Base-by-base conservation (phyloP, 257 asterid species). In the Solanum medicagineum region DNA sequence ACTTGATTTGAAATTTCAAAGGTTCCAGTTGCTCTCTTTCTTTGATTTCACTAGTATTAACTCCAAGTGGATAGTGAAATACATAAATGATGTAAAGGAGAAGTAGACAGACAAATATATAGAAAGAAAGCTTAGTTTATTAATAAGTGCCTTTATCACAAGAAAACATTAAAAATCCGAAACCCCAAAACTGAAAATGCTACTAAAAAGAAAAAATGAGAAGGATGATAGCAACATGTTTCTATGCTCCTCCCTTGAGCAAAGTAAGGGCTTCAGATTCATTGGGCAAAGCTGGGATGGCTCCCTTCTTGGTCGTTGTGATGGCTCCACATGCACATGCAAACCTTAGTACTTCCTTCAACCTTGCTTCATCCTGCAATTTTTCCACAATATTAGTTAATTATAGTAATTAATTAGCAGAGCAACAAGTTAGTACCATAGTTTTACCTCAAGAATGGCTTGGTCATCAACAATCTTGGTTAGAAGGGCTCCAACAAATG, bases 311-410 rank as follows among this genome's bases (percentile, higher is more conserved):
- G 13, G 98, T 94, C 4, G 99, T 96, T 45, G 98, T 96, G 44
- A 96, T 95, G 62, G 99, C 99, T 86, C 99, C 99, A 86, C 99
- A 96, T 10, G 98, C 99, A 84, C 95, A 91, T 7, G 99, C 91
- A 86, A 93, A 96, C 81, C 85, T 92, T 70, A 96, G 90, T 49
- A 89, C 97, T 90, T 92, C 94, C 95, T 83, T 96, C 92, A 96
- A 87, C 81, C 88, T 92, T 17, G 89, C 86, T 75, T 96, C 99
- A 26, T 96, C 93, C 98, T 95, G 89, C 57, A 84, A 4, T 51
- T 51, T 51, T 51, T 9, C 8, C 45, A 70, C 60, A 9, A 73
- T 32, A 32, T 32, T 32, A 32, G 13, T 24, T 36, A 5, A 36
- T 36, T 36, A 36, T 36, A 36, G 0, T 36, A 36, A 36, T 60